Evolutionary conservation across 257 asterid genomes (phyloP).

Genomic region (Prunella vulgaris): DNA sequence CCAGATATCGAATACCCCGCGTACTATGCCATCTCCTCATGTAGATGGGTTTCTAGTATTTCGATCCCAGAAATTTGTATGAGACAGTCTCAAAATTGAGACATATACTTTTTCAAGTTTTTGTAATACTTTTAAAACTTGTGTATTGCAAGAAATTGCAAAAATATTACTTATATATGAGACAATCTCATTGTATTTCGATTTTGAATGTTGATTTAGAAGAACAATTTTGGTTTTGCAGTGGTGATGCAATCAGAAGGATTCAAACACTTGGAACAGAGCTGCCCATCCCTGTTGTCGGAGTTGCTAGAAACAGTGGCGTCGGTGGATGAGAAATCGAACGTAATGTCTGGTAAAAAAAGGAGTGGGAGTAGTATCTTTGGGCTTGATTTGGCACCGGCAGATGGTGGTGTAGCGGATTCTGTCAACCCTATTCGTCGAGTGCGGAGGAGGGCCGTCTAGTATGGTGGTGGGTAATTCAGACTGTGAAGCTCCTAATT

Average conservation of each 20-base stretch:
- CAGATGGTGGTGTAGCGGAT: conserved; percentile 52
- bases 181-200: background rate
- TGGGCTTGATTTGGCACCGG: conserved; percentile 72
- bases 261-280: conserved; percentile 61
- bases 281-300: conserved; percentile 73
- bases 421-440: conserved; percentile 59
- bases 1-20: background rate
- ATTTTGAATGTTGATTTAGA: conserved; percentile 7
- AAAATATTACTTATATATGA: too few species aligned
- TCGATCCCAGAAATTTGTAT: background rate
- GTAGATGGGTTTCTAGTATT: conserved; percentile 2
- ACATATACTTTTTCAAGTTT: too few species aligned
- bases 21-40: conserved; percentile 9
- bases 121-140: too few species aligned
- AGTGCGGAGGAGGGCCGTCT: conserved; percentile 52
- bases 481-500: conserved; percentile 1
- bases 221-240: conserved; percentile 29
- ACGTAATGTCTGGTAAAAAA: conserved; percentile 50
- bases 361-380: conserved; percentile 87
- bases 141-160: too few species aligned
- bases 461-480: conserved; percentile 20
- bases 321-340: conserved; percentile 61
- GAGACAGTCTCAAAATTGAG: too few species aligned
- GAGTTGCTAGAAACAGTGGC: conserved; percentile 91
- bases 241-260: conserved; percentile 90